Evolutionary conservation across 208 protist species (phyloP), one percentile per base, ranked within the genome.

Genomic region (Trypanosoma vivax): DNA sequence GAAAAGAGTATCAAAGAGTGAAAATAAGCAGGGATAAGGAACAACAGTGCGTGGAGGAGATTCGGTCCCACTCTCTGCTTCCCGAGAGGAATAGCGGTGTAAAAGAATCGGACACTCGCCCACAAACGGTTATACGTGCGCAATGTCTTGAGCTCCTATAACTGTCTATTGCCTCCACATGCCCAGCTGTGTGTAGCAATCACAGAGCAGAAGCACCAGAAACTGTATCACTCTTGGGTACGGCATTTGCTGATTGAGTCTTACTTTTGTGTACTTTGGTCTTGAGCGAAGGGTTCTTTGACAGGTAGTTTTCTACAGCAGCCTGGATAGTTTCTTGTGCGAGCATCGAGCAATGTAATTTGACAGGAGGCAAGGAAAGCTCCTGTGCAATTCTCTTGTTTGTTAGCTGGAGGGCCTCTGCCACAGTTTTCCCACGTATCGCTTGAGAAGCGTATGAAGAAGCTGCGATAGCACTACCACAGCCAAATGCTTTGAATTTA

Each of bases 401-500:
- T 27, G 92, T 97, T 55, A 99, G 88, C 34, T 93, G 71, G 10
- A 90, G 58, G 7, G 94, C 96, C 45, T 99, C 93, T 13, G 99
- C 95, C 3, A 99, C 51, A 10, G 83, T 97, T 86, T 98, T 99
- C 5, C 98, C 98, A 29, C 97, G 95, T 10, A 99, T 89, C 50
- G 93, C 96, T 66, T 99, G 97, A 7, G 98, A 99, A 5, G 97
- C 98, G 21, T 98, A 94, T 0, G 95, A 98, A 5, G 86, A 97
- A 18, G 81, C 86, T 0, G 98, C 98, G 57, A 99, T 99, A 27
- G 98, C 98, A 34, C 97, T 98, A 19, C 98, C 98, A 72, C 98
- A 99, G 41, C 98, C 98, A 73, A 99, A 99, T 0, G 98, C 98
- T 77, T 99, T 99, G 65, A 98, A 99, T 58, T 88, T 88, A 14